Base-by-base conservation (phyloP, 2,329 filamentous ascomycete species). In the Endothia cerciana region DNA sequence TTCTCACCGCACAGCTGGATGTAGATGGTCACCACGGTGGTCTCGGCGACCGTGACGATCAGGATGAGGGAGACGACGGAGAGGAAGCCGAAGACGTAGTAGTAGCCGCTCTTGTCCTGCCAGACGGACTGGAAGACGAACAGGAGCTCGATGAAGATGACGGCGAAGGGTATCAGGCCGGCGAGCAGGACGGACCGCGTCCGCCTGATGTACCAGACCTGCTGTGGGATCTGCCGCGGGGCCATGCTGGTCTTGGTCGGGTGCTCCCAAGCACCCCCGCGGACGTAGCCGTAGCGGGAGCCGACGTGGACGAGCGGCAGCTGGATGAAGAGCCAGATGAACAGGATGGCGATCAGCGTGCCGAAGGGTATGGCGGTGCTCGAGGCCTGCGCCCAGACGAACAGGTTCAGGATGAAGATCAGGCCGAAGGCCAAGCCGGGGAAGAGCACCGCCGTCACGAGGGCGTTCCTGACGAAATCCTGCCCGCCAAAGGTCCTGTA, bases 31-130 rank as follows among this genome's bases (percentile, higher is more conserved):
- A 96, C 92, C 28, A 97, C 87, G 0, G 91, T 94, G 61, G 94
- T 91, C 79, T 95, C 91, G 71, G 92, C 87, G 38, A 97, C 87
- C 0, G 91, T 93, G 51, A 95, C 77, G 38, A 93, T 82, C 10
- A 95, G 79, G 65, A 95, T 90, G 13, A 87, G 80, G 30, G 84
- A 89, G 11, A 95, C 90, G 19, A 93, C 87, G 8, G 89, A 88
- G 69, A 95, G 78, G 80, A 94, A 97, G 13, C 93, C 93, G 74
- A 95, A 97, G 28, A 96, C 89, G 77, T 97, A 97, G 78, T 97
- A 97, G 77, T 94, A 96, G 7, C 91, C 92, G 73, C 88, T 93
- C 81, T 96, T 96, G 78, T 96, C 93, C 76, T 94, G 90, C 91
- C 92, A 95, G 41, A 96, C 77, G 59, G 90, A 93, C 78, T 93